These are phyloP conservation scores for Psilocybe mexicana DNA, from an alignment of 1,284 basidiomycete genomes.

Conservation along the genomic window DNA sequence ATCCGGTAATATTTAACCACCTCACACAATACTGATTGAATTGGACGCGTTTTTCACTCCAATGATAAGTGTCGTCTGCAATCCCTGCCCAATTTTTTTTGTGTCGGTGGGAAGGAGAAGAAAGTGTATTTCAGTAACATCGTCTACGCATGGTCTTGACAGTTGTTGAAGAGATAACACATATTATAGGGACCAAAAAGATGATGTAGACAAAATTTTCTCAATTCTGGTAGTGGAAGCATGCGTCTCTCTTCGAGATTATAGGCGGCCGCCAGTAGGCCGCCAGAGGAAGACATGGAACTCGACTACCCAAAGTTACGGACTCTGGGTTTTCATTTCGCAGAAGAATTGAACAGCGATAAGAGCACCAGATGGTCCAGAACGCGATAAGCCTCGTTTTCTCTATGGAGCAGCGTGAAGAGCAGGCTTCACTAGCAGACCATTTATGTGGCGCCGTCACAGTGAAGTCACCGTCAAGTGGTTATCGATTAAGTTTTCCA, in stretches of 20 bases:
- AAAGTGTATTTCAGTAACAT: too few relatives aligned
- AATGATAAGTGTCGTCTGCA: too few relatives aligned
- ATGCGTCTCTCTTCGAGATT: neutral
- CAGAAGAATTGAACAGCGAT: neutral
- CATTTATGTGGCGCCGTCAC: neutral
- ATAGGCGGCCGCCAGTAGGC: neutral
- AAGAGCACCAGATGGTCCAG: neutral
- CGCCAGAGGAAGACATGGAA: constrained; percentile 3
- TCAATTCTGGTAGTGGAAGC: neutral
- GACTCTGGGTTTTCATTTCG: neutral
- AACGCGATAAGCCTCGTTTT: neutral
- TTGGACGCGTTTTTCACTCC: too few relatives aligned
- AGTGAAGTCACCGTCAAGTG: neutral
- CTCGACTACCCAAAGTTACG: neutral
- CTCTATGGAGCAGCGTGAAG: neutral
- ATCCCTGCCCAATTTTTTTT: too few relatives aligned
- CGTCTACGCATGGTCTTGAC: too few relatives aligned
- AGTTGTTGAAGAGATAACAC: too few relatives aligned
- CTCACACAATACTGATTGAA: too few relatives aligned
- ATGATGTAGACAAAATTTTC: too few relatives aligned
- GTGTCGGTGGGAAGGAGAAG: too few relatives aligned
- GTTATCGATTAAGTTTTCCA: neutral
- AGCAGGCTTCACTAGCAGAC: neutral
- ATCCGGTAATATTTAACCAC: too few relatives aligned
- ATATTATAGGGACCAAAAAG: too few relatives aligned